Base-by-base conservation (phyloP, 306 rosid genomes). In the Lathyrus sativus region DNA sequence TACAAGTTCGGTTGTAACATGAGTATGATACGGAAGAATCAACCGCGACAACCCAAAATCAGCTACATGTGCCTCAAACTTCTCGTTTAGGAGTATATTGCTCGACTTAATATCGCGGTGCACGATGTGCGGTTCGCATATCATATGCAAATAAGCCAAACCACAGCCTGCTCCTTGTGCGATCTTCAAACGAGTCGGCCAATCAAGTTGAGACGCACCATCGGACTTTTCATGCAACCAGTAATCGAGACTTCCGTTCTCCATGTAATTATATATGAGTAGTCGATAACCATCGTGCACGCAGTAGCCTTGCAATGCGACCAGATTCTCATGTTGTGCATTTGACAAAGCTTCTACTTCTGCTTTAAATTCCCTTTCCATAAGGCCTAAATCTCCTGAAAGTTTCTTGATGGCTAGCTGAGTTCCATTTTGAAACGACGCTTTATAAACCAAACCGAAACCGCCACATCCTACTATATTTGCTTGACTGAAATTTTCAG, bases 1-100 rank as follows among this genome's bases (percentile, higher is more conserved):
- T 31, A 92, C 98, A 70, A 92, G 98, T 83, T 92, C 98, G 1
- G 98, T 92, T 67, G 98, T 85, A 61, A 92, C 98, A 86, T 92
- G 98, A 66, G 98, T 92, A 11, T 89, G 85, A 70, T 92, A 92
- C 4, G 98, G 98, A 78, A 86, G 85, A 72, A 92, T 89, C 85
- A 87, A 74, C n/a, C 96, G 78, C 3, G 98, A 84, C 73, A 92
- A 73, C 42, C 98, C 98, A 4, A 92, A 92, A 83, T 92, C 98
- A 46, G 95, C 98, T 60, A 92, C 96, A 69, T 73, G 92, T 67
- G 98, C 96, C 77, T 92, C 84, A 62, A 89, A 92, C 53, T 86
- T 83, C 31, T 73, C 95, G 74, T 92, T 60, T 37, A 92, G 98
- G 68, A 92, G 89, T 71, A 92, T 92, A 71, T 92, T 92, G 84